Evolutionary conservation across 305 asterid species (phyloP), one percentile per base, ranked within the genome.

Genomic region (Coffea humblotiana): DNA sequence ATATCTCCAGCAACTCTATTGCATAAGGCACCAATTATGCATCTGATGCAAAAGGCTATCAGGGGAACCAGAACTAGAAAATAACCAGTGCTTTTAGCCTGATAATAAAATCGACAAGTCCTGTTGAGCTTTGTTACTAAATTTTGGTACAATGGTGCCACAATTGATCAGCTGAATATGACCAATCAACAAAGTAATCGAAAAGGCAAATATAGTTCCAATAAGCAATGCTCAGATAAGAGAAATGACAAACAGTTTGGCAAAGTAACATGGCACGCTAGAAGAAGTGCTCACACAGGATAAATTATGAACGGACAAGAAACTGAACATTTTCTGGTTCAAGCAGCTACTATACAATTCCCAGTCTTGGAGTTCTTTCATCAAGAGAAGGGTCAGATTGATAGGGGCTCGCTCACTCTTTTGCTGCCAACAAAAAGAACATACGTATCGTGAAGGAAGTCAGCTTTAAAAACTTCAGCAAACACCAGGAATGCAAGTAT

Each of bases 11-110:
- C 63, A 79, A 67, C 75, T 82, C 83, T 82, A 76, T 72, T 83
- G 68, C 48, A 83, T 71, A 86, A 84, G 73, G 87, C 83, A 27
- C 65, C 77, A 63, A 89, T 77, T 80, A 90, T 71, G 89, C 91
- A 91, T 85, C 84, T 84, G 82, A 91, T 88, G 92, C 94, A 90
- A 79, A 90, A 83, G 85, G 86, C 92, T 66, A 91, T 63, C 84
- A 90, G 81, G 80, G 97, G 89, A 84, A 88, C 90, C 90, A 88
- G 81, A 86, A 90, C 84, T 72, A 90, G 90, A 71, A 91, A 83
- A 77, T 85, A 86, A 69, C 87, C 85, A 74, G 83, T 76, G 76
- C 85, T 85, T 87, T 87, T 90, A 84, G 88, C 97, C 94, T 89
- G 92, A 78, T 76, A 68, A 82, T 75, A 48, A 85, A 66, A 85